Conservation (phyloP, 2,329 filamentous ascomycete species). For the Colletotrichum sidae region DNA sequence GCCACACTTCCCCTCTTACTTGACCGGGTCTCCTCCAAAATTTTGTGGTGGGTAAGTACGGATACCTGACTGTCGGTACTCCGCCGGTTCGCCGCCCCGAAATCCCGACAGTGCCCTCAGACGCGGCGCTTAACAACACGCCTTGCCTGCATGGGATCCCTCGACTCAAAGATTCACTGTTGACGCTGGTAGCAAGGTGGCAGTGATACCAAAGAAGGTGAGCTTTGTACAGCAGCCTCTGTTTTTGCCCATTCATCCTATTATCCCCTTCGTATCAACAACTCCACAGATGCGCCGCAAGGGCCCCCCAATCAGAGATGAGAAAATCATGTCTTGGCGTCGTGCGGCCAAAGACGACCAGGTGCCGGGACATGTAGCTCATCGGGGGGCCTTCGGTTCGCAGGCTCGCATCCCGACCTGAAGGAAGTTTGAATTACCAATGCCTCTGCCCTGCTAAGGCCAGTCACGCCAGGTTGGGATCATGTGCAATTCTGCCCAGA, state of each 20-base stretch:
- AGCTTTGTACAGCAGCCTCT: no score
- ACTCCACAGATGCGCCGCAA: slow-evolving; percentile 9
- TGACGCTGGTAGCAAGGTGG: slow-evolving; percentile 6
- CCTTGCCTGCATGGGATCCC: slow-evolving; percentile 12
- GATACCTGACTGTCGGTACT: slow-evolving; percentile 19
- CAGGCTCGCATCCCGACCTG: neutral
- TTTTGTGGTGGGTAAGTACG: neutral
- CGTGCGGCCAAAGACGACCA: neutral
- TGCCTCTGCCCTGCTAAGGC: neutral
- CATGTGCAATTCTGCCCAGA: slow-evolving; percentile 48
- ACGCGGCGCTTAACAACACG: slow-evolving; percentile 21
- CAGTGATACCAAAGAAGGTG: neutral
- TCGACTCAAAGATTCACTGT: neutral
- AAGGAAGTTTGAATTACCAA: neutral
- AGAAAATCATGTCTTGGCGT: slow-evolving; percentile 19
- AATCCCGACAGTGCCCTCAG: slow-evolving; percentile 25
- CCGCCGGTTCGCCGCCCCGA: slow-evolving; percentile 33
- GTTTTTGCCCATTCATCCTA: neutral
- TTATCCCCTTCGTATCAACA: neutral
- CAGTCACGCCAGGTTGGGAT: slow-evolving; percentile 30
- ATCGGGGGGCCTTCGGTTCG: neutral
- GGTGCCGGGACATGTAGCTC: neutral
- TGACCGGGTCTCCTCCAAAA: neutral
- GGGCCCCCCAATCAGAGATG: neutral
- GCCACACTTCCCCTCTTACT: slow-evolving; percentile 2